These are phyloP conservation scores for Cafeteria roenbergensis DNA, from an alignment of 108 stramenopile species.

Conservation along the genomic window DNA sequence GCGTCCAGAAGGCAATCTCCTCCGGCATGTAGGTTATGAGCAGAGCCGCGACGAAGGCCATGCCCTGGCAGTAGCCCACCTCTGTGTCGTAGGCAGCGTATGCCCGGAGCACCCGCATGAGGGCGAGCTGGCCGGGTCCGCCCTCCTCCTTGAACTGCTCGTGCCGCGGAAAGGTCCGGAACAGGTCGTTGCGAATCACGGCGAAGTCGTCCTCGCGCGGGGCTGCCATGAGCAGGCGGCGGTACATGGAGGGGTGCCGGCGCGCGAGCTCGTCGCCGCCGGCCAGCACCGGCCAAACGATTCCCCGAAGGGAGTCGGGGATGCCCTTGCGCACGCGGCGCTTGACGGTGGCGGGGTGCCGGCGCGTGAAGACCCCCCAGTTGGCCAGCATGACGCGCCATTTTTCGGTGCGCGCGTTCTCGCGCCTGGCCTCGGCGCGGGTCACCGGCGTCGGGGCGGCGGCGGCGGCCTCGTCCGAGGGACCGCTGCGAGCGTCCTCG, in stretches of 20 bases:
- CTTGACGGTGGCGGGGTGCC: not conserved
- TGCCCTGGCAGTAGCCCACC: slow-evolving; percentile 88
- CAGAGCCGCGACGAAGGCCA: slow-evolving; percentile 32
- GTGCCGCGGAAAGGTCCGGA: slow-evolving; percentile 73
- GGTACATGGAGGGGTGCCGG: not conserved
- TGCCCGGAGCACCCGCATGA: slow-evolving; percentile 15
- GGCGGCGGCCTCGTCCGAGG: not conserved
- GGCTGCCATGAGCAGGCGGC: not conserved
- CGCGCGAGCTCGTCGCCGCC: not conserved
- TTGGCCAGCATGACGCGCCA: slow-evolving; percentile 14
- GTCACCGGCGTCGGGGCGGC: not conserved
- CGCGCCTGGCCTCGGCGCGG: not conserved
- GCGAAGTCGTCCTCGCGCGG: slow-evolving; percentile 8
- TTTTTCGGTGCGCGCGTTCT: slow-evolving; percentile 10
- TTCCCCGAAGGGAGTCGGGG: slow-evolving; percentile 8
- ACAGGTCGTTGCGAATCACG: slow-evolving; percentile 65
- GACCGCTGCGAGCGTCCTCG: not conserved
- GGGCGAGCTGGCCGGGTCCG: slow-evolving; percentile 13
- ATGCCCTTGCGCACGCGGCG: slow-evolving; percentile 14
- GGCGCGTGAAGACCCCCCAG: slow-evolving; percentile 1
- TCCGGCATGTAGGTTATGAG: slow-evolving; percentile 13
- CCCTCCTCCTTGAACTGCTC: slow-evolving; percentile 50
- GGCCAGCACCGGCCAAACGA: slow-evolving; percentile 3
- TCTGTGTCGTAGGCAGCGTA: slow-evolving; percentile 56
- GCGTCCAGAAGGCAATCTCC: slow-evolving; percentile 5